Evolutionary conservation across 768 basidiomycete genomes (phyloP).

Genomic region (Tephrocybe rancida): DNA sequence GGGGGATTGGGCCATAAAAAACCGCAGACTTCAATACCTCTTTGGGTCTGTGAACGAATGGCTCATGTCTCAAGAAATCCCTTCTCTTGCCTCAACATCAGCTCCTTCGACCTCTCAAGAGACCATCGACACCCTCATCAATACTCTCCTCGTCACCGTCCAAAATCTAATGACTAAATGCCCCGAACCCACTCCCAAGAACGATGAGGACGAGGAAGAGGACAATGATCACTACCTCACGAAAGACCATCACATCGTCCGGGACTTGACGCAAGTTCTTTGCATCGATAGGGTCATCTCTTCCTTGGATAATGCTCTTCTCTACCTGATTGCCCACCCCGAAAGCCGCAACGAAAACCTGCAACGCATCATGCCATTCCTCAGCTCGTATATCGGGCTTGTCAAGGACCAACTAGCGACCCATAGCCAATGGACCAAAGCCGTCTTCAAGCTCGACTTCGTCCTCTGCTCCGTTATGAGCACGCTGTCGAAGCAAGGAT

Average conservation of each 20-base stretch:
- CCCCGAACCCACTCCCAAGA: constrained; percentile 22
- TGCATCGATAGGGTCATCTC: constrained; percentile 45
- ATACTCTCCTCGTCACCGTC: constrained; percentile 62
- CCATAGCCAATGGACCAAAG: constrained; percentile 67
- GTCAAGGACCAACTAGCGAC: constrained; percentile 57
- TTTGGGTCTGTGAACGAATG: constrained; percentile 34
- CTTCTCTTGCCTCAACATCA: constrained; percentile 9
- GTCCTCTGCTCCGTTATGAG: constrained; percentile 75
- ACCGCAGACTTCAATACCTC: constrained; percentile 32
- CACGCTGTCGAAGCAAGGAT: constrained; percentile 82
- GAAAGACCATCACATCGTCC: constrained; percentile 44
- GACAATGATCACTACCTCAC: constrained; percentile 55
- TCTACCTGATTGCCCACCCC: constrained; percentile 36
- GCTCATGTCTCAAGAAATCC: constrained; percentile 26
- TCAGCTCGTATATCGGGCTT: constrained; percentile 62
- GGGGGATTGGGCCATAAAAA: constrained; percentile 24
- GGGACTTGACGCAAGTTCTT: constrained; percentile 49
- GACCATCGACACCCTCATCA: constrained; percentile 49
- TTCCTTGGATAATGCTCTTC: constrained; percentile 41
- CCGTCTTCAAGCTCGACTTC: constrained; percentile 84
- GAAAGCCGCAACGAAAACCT: constrained; percentile 35
- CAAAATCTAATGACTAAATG: constrained; percentile 58
- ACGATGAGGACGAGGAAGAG: constrained; percentile 32
- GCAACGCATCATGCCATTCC: constrained; percentile 71
- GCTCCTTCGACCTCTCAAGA: constrained; percentile 15